Conservation (phyloP, 2,329 filamentous ascomycete genomes). For the Plenodomus lindquistii region DNA sequence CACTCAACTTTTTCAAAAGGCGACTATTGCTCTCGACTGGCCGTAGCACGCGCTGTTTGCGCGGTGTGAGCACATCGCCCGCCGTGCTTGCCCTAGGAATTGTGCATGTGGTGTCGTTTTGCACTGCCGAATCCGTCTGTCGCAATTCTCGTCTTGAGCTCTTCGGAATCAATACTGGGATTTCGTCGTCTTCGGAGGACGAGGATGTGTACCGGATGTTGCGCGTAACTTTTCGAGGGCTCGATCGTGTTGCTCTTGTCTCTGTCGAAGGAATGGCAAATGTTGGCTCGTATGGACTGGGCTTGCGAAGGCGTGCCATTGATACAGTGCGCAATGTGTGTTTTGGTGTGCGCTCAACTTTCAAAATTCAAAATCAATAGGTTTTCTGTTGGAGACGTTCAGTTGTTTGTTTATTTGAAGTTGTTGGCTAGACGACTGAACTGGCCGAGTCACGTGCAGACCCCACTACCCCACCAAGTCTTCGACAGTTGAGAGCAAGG, state of each 20-base stretch:
- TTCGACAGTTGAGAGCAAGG: no score
- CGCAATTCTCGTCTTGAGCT: constrained; percentile 28
- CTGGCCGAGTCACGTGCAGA: background rate
- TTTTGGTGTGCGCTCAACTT: background rate
- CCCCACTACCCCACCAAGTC: background rate
- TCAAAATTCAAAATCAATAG: background rate
- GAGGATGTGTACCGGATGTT: constrained; percentile 27
- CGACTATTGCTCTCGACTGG: constrained; percentile 38
- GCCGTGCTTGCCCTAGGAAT: constrained; percentile 21
- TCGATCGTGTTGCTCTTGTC: constrained; percentile 25
- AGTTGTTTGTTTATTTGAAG: constrained; percentile 3
- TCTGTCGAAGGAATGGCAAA: constrained; percentile 21
- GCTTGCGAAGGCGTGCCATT: constrained; percentile 44
- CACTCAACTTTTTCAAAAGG: constrained; percentile 30
- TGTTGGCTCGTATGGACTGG: constrained; percentile 29
- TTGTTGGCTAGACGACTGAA: constrained; percentile 1
- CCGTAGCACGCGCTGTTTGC: constrained; percentile 39
- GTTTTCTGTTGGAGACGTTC: background rate
- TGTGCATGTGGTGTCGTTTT: constrained; percentile 27
- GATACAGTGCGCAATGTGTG: background rate
- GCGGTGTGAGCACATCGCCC: constrained; percentile 20
- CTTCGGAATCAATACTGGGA: constrained; percentile 30
- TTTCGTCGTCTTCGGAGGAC: constrained; percentile 20
- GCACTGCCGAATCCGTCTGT: constrained; percentile 26
- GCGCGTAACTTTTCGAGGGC: constrained; percentile 31